A percentile compares a stretch with the other conserved stretches of the same genome.
Evolutionary conservation across 1,284 basidiomycete species (phyloP).

Genomic region (Pterulicium gracile): DNA sequence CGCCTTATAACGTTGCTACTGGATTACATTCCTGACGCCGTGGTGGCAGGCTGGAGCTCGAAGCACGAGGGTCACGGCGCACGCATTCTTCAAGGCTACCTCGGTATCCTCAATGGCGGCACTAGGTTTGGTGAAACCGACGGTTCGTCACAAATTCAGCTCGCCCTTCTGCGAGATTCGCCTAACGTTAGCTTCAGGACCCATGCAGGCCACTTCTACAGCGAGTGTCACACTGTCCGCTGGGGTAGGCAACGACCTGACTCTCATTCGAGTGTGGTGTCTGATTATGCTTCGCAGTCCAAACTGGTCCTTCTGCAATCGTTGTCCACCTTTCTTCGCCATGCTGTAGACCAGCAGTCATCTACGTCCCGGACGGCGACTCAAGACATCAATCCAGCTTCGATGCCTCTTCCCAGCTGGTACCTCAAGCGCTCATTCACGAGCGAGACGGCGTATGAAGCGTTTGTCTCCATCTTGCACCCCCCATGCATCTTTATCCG

Average conservation of each 20-base stretch:
- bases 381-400: conserved; percentile 8
- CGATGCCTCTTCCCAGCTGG: conserved; percentile 30
- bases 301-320: conserved; percentile 51
- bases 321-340: conserved; percentile 44
- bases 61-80: conserved; percentile 38
- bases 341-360: conserved; percentile 22
- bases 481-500: conserved; percentile 7
- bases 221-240: conserved; percentile 55
- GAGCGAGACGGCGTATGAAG: conserved; percentile 31
- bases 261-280: conserved; percentile 5
- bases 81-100: conserved; percentile 64
- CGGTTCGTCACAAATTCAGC: conserved; percentile 23
- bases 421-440: conserved; percentile 42
- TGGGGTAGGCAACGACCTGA: conserved; percentile 29
- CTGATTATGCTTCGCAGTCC: conserved; percentile 30
- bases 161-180: conserved; percentile 4
- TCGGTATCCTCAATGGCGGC: conserved; percentile 60
- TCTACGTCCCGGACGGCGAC: conserved; percentile 9
- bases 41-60: conserved; percentile 62
- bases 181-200: conserved; percentile 23
- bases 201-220: conserved; percentile 45
- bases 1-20: conserved; percentile 75
- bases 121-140: conserved; percentile 48
- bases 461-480: conserved; percentile 32
- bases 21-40: conserved; percentile 55